Evolutionary conservation across 139 green algal genomes (phyloP).

Genomic region (Gonium pectorale): DNA sequence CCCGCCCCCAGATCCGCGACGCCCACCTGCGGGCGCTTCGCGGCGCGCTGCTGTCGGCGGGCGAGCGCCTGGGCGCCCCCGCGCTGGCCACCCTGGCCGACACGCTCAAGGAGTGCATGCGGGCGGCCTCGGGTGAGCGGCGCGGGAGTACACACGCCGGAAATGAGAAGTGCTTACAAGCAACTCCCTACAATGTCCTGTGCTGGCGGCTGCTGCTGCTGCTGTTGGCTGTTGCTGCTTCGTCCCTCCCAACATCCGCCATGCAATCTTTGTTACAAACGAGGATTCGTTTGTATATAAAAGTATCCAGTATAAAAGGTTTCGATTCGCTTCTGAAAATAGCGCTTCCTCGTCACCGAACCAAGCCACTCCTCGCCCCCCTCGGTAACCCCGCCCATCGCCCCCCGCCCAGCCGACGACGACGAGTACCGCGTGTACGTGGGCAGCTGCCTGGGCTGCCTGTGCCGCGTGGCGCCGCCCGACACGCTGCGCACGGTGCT

Average conservation of each 20-base stretch:
- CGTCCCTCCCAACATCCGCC: too few relatives aligned
- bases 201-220: too few relatives aligned
- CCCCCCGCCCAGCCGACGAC: slow-evolving; percentile 5
- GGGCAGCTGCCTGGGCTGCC: slow-evolving; percentile 40
- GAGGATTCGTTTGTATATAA: too few relatives aligned
- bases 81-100: slow-evolving; percentile 70
- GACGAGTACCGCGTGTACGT: slow-evolving; percentile 42
- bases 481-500: slow-evolving; percentile 46
- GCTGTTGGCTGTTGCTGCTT: too few relatives aligned
- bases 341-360: too few relatives aligned
- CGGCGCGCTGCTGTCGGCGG: slow-evolving; percentile 70
- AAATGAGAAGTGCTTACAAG: too few relatives aligned
- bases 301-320: too few relatives aligned
- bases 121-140: slow-evolving; percentile 1
- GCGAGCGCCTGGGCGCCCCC: slow-evolving; percentile 63
- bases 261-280: too few relatives aligned
- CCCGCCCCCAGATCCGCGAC: slow-evolving; percentile 48
- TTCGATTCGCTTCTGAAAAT: too few relatives aligned
- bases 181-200: too few relatives aligned
- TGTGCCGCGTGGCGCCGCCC: slow-evolving; percentile 36
- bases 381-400: background rate
- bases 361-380: too few relatives aligned
- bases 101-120: slow-evolving; percentile 31
- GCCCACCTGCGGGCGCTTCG: slow-evolving; percentile 81
- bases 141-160: background rate